Percentiles rank a stretch among this genome's conserved stretches.
Conservation (phyloP, 805 yeast genomes). For the Candida methanosorbosa region DNA sequence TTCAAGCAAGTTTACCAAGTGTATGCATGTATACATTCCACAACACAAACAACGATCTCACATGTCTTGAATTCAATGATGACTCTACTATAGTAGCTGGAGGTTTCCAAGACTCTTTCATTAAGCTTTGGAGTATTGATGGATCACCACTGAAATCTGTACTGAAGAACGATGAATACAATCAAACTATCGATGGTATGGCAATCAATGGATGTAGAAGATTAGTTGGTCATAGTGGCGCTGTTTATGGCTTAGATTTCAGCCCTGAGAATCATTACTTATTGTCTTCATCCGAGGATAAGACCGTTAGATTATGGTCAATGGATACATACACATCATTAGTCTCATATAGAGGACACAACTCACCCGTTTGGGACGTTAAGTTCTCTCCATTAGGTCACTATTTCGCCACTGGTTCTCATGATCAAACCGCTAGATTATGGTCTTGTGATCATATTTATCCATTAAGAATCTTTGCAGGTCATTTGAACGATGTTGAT, state of each 20-base stretch:
- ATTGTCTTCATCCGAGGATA: slow-evolving; percentile 82
- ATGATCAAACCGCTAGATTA: slow-evolving; percentile 93
- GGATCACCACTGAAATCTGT: slow-evolving; percentile 73
- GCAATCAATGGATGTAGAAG: slow-evolving; percentile 31
- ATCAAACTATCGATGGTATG: slow-evolving; percentile 23
- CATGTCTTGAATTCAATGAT: slow-evolving; percentile 79
- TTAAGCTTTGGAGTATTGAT: slow-evolving; percentile 88
- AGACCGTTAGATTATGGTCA: slow-evolving; percentile 90
- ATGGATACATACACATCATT: slow-evolving; percentile 81
- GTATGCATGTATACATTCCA: slow-evolving; percentile 98
- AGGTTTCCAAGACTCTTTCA: slow-evolving; percentile 87
- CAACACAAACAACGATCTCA: slow-evolving; percentile 82
- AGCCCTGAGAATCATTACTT: slow-evolving; percentile 83
- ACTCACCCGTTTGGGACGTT: slow-evolving; percentile 97
- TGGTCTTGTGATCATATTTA: slow-evolving; percentile 99
- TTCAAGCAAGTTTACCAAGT: slow-evolving; percentile 81
- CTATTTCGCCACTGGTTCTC: slow-evolving; percentile 96
- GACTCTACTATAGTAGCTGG: slow-evolving; percentile 86
- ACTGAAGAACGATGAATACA: slow-evolving; percentile 44
- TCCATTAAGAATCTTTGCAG: slow-evolving; percentile 93
- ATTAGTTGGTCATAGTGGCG: slow-evolving; percentile 87
- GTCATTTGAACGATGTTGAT: slow-evolving; percentile 94
- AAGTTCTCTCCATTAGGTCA: slow-evolving; percentile 92
- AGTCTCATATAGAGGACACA: slow-evolving; percentile 94
- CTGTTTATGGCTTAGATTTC: slow-evolving; percentile 85